A percentile compares a stretch with the other conserved stretches of the same genome.
Conservation (phyloP, 73 alveolate species). For the Tetrahymena malaccensis region DNA sequence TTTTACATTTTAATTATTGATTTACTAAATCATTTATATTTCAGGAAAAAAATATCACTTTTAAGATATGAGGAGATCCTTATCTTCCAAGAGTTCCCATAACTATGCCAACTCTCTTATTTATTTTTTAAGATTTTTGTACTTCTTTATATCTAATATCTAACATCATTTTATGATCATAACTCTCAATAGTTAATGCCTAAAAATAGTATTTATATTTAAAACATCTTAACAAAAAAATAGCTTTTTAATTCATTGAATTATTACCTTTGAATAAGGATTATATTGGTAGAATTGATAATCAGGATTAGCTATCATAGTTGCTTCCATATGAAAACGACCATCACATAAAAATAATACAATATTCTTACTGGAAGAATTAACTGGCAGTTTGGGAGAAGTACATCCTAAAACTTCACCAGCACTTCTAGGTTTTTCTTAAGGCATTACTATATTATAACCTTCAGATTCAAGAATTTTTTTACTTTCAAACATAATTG, state of each 20-base stretch:
- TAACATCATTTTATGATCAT: slow-evolving; percentile 80
- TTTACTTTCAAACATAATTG: slow-evolving; percentile 51
- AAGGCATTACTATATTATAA: slow-evolving; percentile 67
- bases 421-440: slow-evolving; percentile 93
- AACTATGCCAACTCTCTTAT: slow-evolving; percentile 68
- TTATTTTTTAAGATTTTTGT: slow-evolving; percentile 63
- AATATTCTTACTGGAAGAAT: slow-evolving; percentile 15
- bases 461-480: slow-evolving; percentile 64
- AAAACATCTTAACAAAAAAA: not conserved
- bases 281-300: slow-evolving; percentile 78
- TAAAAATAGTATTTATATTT: not conserved
- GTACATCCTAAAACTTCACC: slow-evolving; percentile 99
- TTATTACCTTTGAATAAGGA: slow-evolving; percentile 66
- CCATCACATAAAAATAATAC: slow-evolving; percentile 97
- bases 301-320: slow-evolving; percentile 95
- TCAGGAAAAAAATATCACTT: not conserved
- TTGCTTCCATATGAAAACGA: slow-evolving; percentile 98
- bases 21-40: no score
- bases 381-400: slow-evolving; percentile 80
- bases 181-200: slow-evolving; percentile 76
- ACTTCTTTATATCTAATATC: slow-evolving; percentile 73
- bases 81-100: slow-evolving; percentile 99
- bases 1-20: no score
- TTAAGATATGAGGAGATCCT: slow-evolving; percentile 89
- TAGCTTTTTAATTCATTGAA: not conserved